A percentile compares a stretch with the other conserved stretches of the same genome.
These are phyloP conservation scores for Daldinia sp. DNA, from an alignment of 2,329 filamentous ascomycete genomes.

Conservation along the genomic window DNA sequence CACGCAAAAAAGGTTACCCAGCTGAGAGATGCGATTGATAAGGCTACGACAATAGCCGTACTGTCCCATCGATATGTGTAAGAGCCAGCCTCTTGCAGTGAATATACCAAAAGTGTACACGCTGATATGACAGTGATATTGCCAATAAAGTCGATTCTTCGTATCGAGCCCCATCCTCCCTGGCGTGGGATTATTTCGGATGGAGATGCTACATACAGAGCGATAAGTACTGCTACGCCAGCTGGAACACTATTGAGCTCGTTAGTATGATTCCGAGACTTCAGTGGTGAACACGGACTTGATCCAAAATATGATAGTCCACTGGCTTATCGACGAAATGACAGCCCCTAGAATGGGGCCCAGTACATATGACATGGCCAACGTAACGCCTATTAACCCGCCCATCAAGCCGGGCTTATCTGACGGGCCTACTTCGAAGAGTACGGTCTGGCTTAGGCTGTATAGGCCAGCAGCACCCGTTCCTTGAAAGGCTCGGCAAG, in stretches of 20 bases:
- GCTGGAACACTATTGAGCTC: slow-evolving; percentile 56
- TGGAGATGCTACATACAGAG: slow-evolving; percentile 58
- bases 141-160: slow-evolving; percentile 62
- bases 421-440: slow-evolving; percentile 64
- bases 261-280: slow-evolving; percentile 15
- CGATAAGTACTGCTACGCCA: slow-evolving; percentile 56
- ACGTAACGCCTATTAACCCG: slow-evolving; percentile 62
- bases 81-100: slow-evolving; percentile 64
- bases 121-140: slow-evolving; percentile 59
- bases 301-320: slow-evolving; percentile 69
- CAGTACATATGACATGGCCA: slow-evolving; percentile 65
- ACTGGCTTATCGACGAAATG: slow-evolving; percentile 61
- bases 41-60: slow-evolving; percentile 57
- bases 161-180: slow-evolving; percentile 54
- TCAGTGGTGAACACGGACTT: slow-evolving; percentile 56
- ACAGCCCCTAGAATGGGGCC: slow-evolving; percentile 66
- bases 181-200: slow-evolving; percentile 48
- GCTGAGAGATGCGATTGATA: slow-evolving; percentile 57
- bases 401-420: slow-evolving; percentile 63
- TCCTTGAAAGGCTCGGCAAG: slow-evolving; percentile 66
- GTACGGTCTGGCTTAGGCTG: slow-evolving; percentile 64
- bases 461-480: slow-evolving; percentile 69
- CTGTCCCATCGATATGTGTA: slow-evolving; percentile 61
- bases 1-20: slow-evolving; percentile 60
- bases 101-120: slow-evolving; percentile 63